Evolutionary conservation across 2,329 filamentous ascomycete genomes (phyloP).

Genomic region (Neopestalotiopsis sp.): DNA sequence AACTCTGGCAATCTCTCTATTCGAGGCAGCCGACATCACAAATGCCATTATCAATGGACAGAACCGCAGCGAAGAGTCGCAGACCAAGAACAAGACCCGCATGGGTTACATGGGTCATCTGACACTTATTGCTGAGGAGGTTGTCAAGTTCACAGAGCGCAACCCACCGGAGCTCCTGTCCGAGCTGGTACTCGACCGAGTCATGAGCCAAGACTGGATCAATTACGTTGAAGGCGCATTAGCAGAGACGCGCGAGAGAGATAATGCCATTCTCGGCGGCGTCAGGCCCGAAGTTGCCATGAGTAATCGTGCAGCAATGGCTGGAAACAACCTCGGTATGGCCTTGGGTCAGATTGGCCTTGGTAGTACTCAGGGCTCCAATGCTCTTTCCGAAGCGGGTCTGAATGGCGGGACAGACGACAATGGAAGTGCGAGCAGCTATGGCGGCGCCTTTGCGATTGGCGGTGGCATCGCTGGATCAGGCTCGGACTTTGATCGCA

Average conservation of each 20-base stretch:
- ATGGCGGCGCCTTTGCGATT: slow-evolving; percentile 71
- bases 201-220: slow-evolving; percentile 90
- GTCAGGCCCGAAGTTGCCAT: slow-evolving; percentile 90
- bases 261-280: slow-evolving; percentile 97
- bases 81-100: slow-evolving; percentile 82
- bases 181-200: slow-evolving; percentile 81
- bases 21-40: slow-evolving; percentile 88
- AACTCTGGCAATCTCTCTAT: slow-evolving; percentile 87
- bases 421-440: slow-evolving; percentile 66
- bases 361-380: slow-evolving; percentile 51
- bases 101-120: slow-evolving; percentile 97
- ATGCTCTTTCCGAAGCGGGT: slow-evolving; percentile 79
- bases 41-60: slow-evolving; percentile 93
- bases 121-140: slow-evolving; percentile 95
- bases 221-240: slow-evolving; percentile 93
- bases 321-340: slow-evolving; percentile 51
- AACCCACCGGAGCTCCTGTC: slow-evolving; percentile 89
- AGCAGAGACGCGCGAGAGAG: slow-evolving; percentile 90
- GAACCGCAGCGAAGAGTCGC: slow-evolving; percentile 82
- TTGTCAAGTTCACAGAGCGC: slow-evolving; percentile 96
- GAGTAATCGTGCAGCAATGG: slow-evolving; percentile 72
- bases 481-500: slow-evolving; percentile 79
- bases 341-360: slow-evolving; percentile 54
- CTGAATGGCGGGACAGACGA: slow-evolving; percentile 69
- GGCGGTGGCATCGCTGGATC: slow-evolving; percentile 48